Percentiles rank a stretch among this genome's conserved stretches.
phyloP scores from a whole-genome alignment of 108 stramenopile species.

The Skeletonema tropicum region DNA sequence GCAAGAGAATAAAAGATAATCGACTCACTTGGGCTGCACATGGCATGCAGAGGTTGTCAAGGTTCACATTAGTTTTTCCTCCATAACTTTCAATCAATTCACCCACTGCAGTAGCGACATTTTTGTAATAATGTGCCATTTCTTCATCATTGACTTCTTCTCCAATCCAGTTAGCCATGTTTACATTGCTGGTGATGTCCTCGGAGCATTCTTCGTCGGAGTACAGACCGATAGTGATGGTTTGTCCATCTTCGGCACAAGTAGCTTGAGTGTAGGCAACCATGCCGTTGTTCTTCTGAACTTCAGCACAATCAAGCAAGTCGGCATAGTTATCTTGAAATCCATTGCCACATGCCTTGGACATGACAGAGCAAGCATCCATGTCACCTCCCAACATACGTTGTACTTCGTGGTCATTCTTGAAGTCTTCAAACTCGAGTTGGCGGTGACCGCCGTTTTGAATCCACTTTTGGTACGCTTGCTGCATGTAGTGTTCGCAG shows the following conservation, averaged over 20 bases:
- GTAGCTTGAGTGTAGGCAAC: slow-evolving; percentile 51
- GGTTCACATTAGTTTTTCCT: not conserved
- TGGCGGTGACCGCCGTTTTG: slow-evolving; percentile 20
- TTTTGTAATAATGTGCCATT: slow-evolving; percentile 14
- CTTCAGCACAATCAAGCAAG: slow-evolving; percentile 43
- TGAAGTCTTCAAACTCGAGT: slow-evolving; percentile 42
- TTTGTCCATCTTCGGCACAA: slow-evolving; percentile 64
- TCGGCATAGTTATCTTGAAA: slow-evolving; percentile 20
- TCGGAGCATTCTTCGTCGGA: slow-evolving; percentile 81
- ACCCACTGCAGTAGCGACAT: not conserved
- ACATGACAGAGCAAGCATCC: slow-evolving; percentile 36
- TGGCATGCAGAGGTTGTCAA: not conserved
- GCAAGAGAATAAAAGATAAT: not conserved
- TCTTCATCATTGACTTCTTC: slow-evolving; percentile 28
- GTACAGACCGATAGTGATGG: slow-evolving; percentile 77
- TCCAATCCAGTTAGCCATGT: slow-evolving; percentile 36
- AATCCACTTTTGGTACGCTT: slow-evolving; percentile 21
- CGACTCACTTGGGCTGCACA: not conserved
- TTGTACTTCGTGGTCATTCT: slow-evolving; percentile 42
- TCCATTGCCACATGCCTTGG: slow-evolving; percentile 12
- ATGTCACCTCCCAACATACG: slow-evolving; percentile 10
- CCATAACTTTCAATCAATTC: not conserved
- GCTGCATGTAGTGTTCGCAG: slow-evolving; percentile 31
- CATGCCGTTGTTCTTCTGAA: slow-evolving; percentile 38
- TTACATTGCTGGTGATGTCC: slow-evolving; percentile 51